phyloP scores from a whole-genome alignment of 2,329 filamentous ascomycete genomes.

The Drechslerella coelobrocha region DNA sequence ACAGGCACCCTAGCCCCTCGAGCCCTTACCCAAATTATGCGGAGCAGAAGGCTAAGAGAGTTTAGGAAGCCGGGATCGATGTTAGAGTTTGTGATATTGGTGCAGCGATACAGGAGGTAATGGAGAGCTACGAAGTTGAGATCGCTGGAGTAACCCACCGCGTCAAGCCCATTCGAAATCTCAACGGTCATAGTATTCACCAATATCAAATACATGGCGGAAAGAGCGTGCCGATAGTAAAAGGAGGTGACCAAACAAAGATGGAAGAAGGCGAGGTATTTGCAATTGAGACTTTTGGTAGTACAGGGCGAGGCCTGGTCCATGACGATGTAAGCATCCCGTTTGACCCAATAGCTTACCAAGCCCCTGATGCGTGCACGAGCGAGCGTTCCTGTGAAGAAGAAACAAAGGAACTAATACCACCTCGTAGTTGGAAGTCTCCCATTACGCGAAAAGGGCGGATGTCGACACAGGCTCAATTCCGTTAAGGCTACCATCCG shows the following conservation, averaged over 20 bases:
- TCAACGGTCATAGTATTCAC: slow-evolving; percentile 88
- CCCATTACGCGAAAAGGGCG: slow-evolving; percentile 79
- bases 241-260: slow-evolving; percentile 84
- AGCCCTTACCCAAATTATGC: background rate
- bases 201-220: slow-evolving; percentile 89
- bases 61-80: slow-evolving; percentile 86
- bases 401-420: slow-evolving; percentile 6
- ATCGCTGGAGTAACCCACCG: slow-evolving; percentile 78
- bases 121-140: slow-evolving; percentile 92
- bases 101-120: slow-evolving; percentile 82
- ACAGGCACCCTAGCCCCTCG: slow-evolving; percentile 8
- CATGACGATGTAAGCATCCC: slow-evolving; percentile 74
- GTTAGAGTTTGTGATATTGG: slow-evolving; percentile 86
- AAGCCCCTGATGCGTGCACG: too few relatives aligned
- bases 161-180: slow-evolving; percentile 83
- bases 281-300: slow-evolving; percentile 94
- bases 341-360: slow-evolving; percentile 18
- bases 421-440: slow-evolving; percentile 71
- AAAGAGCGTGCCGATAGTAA: slow-evolving; percentile 93
- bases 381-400: too few relatives aligned
- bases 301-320: slow-evolving; percentile 87
- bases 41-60: too few relatives aligned
- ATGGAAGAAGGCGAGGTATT: slow-evolving; percentile 98
- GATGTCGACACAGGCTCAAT: slow-evolving; percentile 72
- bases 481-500: slow-evolving; percentile 77